phyloP scores from a whole-genome alignment of 345 rosid genomes.

The Syzygium jambos region DNA sequence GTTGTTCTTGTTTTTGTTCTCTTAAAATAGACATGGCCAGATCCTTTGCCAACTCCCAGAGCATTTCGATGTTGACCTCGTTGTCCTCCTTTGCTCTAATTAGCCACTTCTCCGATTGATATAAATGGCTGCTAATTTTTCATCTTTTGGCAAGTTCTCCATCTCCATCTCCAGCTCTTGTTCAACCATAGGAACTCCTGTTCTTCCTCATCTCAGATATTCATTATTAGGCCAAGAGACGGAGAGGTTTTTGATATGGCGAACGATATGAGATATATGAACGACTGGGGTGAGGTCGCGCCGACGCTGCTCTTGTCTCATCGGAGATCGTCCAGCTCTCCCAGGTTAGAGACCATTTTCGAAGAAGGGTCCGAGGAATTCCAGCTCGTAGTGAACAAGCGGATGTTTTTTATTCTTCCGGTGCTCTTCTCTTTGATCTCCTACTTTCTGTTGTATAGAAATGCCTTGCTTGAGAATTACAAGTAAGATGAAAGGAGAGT shows the following conservation, averaged over 20 bases:
- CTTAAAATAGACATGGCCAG: neutral
- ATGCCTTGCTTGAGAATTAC: neutral
- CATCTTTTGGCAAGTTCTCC: neutral
- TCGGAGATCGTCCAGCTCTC: neutral
- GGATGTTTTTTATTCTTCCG: neutral
- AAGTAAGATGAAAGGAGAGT: neutral
- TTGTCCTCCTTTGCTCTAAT: neutral
- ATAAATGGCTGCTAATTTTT: neutral
- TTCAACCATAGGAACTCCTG: neutral
- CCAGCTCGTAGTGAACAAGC: neutral
- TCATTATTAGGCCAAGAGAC: neutral
- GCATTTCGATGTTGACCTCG: neutral
- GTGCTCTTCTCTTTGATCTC: constrained; percentile 3
- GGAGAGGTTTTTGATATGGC: neutral
- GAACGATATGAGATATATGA: neutral
- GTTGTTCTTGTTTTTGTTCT: neutral
- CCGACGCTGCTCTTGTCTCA: neutral
- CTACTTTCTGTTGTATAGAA: neutral
- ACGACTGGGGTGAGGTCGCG: neutral
- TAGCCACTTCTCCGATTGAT: neutral
- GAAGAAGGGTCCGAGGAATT: constrained; percentile 1
- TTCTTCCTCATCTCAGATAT: neutral
- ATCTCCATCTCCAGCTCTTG: neutral
- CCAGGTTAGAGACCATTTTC: constrained; percentile 1
- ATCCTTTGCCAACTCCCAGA: neutral